phyloP scores from a whole-genome alignment of 768 basidiomycete genomes.

The Pleurotus citrinopileatus region DNA sequence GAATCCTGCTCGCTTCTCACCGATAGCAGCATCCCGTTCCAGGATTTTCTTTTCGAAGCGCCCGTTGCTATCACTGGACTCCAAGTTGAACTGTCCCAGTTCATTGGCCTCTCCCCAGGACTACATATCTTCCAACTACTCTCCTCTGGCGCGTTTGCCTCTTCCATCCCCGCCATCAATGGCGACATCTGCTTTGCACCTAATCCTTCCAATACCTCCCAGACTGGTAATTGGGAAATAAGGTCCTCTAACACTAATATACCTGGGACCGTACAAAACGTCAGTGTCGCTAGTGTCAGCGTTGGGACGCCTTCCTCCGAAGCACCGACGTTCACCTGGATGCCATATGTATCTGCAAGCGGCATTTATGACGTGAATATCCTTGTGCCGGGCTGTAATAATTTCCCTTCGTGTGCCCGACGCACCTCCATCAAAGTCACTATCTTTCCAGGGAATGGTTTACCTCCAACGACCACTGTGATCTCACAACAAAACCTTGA shows the following conservation, averaged over 20 bases:
- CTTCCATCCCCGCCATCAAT: slow-evolving; percentile 62
- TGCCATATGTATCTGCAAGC: slow-evolving; percentile 87
- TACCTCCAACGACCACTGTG: slow-evolving; percentile 62
- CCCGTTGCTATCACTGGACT: slow-evolving; percentile 79
- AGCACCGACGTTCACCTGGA: slow-evolving; percentile 85
- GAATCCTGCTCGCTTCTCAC: slow-evolving; percentile 77
- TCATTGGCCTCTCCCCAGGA: slow-evolving; percentile 74
- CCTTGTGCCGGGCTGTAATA: slow-evolving; percentile 81
- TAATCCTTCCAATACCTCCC: slow-evolving; percentile 62
- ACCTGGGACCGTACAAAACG: slow-evolving; percentile 74
- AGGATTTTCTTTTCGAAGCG: slow-evolving; percentile 85
- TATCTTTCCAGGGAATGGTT: slow-evolving; percentile 73
- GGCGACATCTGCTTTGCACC: slow-evolving; percentile 75
- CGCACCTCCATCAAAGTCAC: slow-evolving; percentile 83
- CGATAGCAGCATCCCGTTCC: slow-evolving; percentile 75
- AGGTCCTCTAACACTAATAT: slow-evolving; percentile 68
- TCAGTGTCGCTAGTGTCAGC: slow-evolving; percentile 64
- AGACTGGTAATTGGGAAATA: slow-evolving; percentile 68
- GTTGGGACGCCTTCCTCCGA: slow-evolving; percentile 59
- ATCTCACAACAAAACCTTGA: slow-evolving; percentile 69
- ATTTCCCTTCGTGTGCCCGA: slow-evolving; percentile 73
- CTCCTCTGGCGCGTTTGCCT: slow-evolving; percentile 88
- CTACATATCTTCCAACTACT: slow-evolving; percentile 91
- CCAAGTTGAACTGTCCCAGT: slow-evolving; percentile 76
- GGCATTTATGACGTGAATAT: slow-evolving; percentile 85